Conservation (phyloP, 2,329 filamentous ascomycete genomes). For the Aspergillus versicolor region DNA sequence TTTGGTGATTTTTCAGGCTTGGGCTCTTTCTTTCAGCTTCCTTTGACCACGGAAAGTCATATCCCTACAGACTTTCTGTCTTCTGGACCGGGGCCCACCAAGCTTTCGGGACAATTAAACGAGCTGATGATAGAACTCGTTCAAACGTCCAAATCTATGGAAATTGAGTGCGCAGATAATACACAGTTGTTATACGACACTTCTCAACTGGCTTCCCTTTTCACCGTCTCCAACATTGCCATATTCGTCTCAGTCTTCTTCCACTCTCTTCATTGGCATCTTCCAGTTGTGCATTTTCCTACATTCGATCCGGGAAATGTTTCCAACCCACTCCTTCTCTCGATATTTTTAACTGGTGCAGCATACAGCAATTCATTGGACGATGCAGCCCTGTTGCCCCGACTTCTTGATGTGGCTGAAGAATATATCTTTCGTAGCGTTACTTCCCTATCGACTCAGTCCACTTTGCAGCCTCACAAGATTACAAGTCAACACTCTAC, state of each 20-base stretch:
- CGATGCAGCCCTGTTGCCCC: constrained; percentile 16
- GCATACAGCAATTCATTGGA: constrained; percentile 25
- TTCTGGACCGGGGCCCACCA: constrained; percentile 16
- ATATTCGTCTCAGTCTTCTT: constrained; percentile 30
- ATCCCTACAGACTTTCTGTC: constrained; percentile 16
- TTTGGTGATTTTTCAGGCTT: constrained; percentile 12
- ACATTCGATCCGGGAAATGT: constrained; percentile 29
- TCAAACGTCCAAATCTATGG: constrained; percentile 31
- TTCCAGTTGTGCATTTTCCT: constrained; percentile 32
- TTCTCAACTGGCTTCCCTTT: constrained; percentile 21
- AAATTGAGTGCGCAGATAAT: not conserved
- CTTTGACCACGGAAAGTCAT: constrained; percentile 16
- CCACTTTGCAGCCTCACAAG: constrained; percentile 10
- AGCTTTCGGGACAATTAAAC: constrained; percentile 25
- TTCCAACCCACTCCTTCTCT: constrained; percentile 25
- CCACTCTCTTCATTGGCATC: constrained; percentile 33
- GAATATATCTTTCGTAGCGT: constrained; percentile 31
- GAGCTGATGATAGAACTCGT: constrained; percentile 26
- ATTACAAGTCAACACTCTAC: constrained; percentile 11
- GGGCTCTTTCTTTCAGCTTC: constrained; percentile 15
- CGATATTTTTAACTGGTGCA: constrained; percentile 30
- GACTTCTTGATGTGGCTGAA: constrained; percentile 29
- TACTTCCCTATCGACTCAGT: constrained; percentile 17
- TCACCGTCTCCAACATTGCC: constrained; percentile 27
- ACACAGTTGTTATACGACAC: constrained; percentile 12